Conservation (phyloP, 1,139 yeast genomes). For the Yamadazyma taylorii region DNA sequence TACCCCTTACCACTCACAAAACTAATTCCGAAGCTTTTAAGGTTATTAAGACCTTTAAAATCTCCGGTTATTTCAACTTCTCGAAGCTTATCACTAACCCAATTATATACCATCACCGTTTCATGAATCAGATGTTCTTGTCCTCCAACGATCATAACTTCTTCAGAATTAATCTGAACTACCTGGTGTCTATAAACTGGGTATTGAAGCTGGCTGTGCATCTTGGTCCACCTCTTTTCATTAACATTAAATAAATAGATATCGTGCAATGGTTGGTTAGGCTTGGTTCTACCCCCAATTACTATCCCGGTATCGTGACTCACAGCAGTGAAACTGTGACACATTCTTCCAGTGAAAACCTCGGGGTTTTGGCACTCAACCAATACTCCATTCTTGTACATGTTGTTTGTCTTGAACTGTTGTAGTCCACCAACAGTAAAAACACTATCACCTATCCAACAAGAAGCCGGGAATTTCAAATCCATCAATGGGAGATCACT, state of each 20-base stretch:
- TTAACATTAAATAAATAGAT: conserved; percentile 21
- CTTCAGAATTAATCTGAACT: conserved; percentile 28
- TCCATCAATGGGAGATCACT: conserved; percentile 19
- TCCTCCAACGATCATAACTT: conserved; percentile 59
- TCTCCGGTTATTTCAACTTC: conserved; percentile 7
- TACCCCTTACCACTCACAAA: conserved; percentile 32
- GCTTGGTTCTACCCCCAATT: conserved; percentile 73
- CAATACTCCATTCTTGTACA: conserved; percentile 13
- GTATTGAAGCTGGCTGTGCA: conserved; percentile 36
- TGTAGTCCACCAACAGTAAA: conserved; percentile 57
- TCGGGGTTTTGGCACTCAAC: conserved; percentile 4
- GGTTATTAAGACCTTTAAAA: conserved; percentile 25
- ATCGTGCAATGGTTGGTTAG: conserved; percentile 44
- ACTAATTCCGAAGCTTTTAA: conserved; percentile 30
- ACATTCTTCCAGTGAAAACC: conserved; percentile 51
- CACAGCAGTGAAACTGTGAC: conserved; percentile 52
- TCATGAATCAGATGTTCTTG: conserved; percentile 10
- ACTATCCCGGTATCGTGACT: conserved; percentile 32
- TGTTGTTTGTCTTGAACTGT: conserved; percentile 38
- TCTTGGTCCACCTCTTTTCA: conserved; percentile 30
- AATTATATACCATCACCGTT: conserved; percentile 21
- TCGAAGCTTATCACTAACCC: background rate
- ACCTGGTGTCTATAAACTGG: conserved; percentile 58
- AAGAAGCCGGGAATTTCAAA: conserved; percentile 51
- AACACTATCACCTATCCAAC: conserved; percentile 23